Percentiles rank a stretch among this genome's conserved stretches.
phyloP scores from a whole-genome alignment of 1,139 yeast genomes.

The Pichia sp. region DNA sequence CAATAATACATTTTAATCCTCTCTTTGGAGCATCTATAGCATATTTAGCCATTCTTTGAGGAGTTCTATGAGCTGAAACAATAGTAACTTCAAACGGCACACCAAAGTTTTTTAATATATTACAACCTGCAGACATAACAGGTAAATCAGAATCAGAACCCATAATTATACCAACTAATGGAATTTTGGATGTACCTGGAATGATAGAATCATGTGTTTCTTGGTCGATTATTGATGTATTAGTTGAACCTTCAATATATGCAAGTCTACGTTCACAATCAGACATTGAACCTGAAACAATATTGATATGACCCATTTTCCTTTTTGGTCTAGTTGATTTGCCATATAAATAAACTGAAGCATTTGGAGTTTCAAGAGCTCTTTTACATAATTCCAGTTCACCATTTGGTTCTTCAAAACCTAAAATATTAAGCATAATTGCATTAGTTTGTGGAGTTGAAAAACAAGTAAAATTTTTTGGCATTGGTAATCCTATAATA shows the following conservation, averaged over 20 bases:
- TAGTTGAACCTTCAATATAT: constrained; percentile 52
- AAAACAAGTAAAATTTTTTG: constrained; percentile 63
- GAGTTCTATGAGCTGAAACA: constrained; percentile 98
- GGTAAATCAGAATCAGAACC: constrained; percentile 98
- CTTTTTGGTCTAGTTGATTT: constrained; percentile 80
- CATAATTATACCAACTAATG: constrained; percentile 91
- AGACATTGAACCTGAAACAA: constrained; percentile 75
- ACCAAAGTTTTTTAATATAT: constrained; percentile 71
- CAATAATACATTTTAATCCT: constrained; percentile 86
- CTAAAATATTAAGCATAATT: constrained; percentile 92
- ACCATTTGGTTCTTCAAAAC: constrained; percentile 55
- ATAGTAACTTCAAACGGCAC: constrained; percentile 94
- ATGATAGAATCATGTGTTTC: constrained; percentile 23
- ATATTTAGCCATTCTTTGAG: constrained; percentile 85
- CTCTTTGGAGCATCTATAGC: constrained; percentile 82
- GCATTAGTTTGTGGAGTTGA: constrained; percentile 74
- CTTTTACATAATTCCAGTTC: constrained; percentile 72
- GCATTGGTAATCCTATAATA: constrained; percentile 83
- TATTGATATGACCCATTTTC: constrained; percentile 93
- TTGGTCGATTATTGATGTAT: constrained; percentile 17
- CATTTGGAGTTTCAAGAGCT: constrained; percentile 80
- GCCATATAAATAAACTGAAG: constrained; percentile 89
- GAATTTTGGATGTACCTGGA: constrained; percentile 37
- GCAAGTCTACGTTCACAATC: constrained; percentile 71
- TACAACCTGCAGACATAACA: constrained; percentile 91